phyloP scores from a whole-genome alignment of 1,284 basidiomycete species.

The Heliocybe sulcata region DNA sequence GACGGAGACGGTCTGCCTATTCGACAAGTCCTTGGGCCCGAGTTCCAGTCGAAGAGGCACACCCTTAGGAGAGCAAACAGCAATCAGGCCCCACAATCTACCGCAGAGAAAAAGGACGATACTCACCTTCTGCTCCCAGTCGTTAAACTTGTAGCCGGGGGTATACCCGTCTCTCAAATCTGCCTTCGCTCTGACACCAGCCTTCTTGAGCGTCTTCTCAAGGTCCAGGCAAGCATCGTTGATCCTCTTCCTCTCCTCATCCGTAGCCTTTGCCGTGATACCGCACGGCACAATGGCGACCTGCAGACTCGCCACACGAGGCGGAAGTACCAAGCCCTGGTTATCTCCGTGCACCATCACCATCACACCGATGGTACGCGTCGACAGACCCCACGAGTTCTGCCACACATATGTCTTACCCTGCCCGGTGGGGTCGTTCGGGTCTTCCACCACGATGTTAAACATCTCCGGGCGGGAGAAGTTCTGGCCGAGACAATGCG shows the following conservation, averaged over 20 bases:
- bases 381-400: conserved; percentile 98
- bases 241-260: conserved; percentile 66
- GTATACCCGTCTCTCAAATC: conserved; percentile 95
- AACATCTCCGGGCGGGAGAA: conserved; percentile 97
- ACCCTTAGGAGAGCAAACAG: conserved; percentile 46
- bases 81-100: background rate
- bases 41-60: conserved; percentile 96
- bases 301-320: conserved; percentile 90
- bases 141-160: conserved; percentile 98
- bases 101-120: background rate
- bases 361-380: conserved; percentile 97
- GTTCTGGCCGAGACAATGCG: conserved; percentile 97
- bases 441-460: conserved; percentile 95
- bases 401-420: conserved; percentile 88
- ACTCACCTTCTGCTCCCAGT: conserved; percentile 93
- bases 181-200: conserved; percentile 80
- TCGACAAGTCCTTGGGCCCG: conserved; percentile 88
- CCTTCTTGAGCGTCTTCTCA: conserved; percentile 62
- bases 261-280: conserved; percentile 77
- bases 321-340: conserved; percentile 93
- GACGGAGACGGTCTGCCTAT: conserved; percentile 78
- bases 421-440: conserved; percentile 62
- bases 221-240: conserved; percentile 76
- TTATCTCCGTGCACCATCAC: conserved; percentile 99
- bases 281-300: conserved; percentile 92